Evolutionary conservation across 2,329 filamentous ascomycete species (phyloP).

Genomic region (Colletotrichum sp.): DNA sequence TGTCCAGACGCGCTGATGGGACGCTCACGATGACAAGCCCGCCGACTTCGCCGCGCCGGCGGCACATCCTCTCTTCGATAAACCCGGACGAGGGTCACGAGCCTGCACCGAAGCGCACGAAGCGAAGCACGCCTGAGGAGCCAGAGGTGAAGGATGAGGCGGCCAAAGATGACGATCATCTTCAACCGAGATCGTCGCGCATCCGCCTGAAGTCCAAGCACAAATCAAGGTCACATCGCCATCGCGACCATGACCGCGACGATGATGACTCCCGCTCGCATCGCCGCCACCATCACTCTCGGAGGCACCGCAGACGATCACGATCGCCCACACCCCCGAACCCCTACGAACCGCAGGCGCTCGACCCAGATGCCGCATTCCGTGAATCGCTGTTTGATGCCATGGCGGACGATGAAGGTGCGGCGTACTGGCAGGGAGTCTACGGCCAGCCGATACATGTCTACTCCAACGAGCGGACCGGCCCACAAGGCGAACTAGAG

Average conservation of each 20-base stretch:
- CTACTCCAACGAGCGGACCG: slow-evolving; percentile 61
- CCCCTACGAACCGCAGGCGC: slow-evolving; percentile 48
- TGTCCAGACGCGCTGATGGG: slow-evolving; percentile 22
- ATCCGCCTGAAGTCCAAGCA: slow-evolving; percentile 48
- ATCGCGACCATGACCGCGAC: slow-evolving; percentile 29
- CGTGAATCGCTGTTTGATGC: slow-evolving; percentile 95
- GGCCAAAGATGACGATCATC: background rate
- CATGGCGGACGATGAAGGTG: slow-evolving; percentile 95
- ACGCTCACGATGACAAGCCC: slow-evolving; percentile 35
- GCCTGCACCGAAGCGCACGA: background rate
- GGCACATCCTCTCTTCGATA: slow-evolving; percentile 56
- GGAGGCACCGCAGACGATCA: slow-evolving; percentile 33
- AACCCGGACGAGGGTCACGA: slow-evolving; percentile 36
- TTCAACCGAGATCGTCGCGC: slow-evolving; percentile 31
- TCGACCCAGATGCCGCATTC: slow-evolving; percentile 80
- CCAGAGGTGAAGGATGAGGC: background rate
- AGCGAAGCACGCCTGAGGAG: slow-evolving; percentile 13
- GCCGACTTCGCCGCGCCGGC: slow-evolving; percentile 42
- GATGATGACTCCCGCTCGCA: slow-evolving; percentile 26
- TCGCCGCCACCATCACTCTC: slow-evolving; percentile 33
- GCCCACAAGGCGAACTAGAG: slow-evolving; percentile 67
- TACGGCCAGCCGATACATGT: slow-evolving; percentile 94
- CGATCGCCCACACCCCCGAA: slow-evolving; percentile 53
- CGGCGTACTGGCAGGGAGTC: slow-evolving; percentile 93
- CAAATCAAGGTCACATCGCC: slow-evolving; percentile 28